phyloP scores from a whole-genome alignment of 2,329 filamentous ascomycete species.

The Alternaria dauci region DNA sequence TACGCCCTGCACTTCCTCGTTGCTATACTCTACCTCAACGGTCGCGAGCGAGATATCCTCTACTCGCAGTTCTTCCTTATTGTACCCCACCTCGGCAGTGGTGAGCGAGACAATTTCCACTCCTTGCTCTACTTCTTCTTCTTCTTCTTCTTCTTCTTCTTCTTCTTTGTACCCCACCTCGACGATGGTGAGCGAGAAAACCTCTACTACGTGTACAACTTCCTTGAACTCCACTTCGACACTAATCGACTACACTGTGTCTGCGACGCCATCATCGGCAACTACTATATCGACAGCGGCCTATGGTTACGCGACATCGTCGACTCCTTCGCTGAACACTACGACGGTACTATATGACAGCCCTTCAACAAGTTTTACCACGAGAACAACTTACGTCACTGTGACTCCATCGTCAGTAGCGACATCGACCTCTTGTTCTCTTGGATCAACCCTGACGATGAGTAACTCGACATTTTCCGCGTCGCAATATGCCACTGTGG shows the following conservation, averaged over 20 bases:
- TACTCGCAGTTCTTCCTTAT: background rate
- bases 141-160: no score
- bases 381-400: background rate
- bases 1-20: background rate
- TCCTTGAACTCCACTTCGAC: background rate
- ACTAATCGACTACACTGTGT: background rate
- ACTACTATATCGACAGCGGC: background rate
- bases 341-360: background rate
- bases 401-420: background rate
- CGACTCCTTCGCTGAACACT: background rate
- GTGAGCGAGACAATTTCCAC: background rate
- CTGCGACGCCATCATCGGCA: background rate
- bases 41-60: background rate
- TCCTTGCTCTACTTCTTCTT: background rate
- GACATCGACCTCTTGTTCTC: background rate
- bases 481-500: background rate
- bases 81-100: background rate
- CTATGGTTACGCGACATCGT: background rate
- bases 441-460: background rate
- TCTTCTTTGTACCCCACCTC: background rate
- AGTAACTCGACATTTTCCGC: background rate
- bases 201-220: background rate
- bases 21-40: background rate
- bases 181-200: background rate
- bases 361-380: background rate